These are phyloP conservation scores for Sanghuangporus baumii DNA, from an alignment of 1,284 basidiomycete genomes.

Conservation along the genomic window DNA sequence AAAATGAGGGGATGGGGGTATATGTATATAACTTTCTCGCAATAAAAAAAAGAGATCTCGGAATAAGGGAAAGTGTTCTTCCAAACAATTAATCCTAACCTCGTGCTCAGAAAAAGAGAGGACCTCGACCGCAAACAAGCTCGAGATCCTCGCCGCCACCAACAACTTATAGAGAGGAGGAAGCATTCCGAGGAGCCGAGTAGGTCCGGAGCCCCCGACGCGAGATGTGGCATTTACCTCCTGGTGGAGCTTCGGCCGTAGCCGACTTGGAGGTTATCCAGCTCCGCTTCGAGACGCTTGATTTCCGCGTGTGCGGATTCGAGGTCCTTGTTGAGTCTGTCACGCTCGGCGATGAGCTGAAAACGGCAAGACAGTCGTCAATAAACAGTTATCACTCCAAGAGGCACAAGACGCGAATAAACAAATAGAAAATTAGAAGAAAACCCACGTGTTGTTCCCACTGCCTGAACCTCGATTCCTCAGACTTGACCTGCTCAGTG, in stretches of 20 bases:
- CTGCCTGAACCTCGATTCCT: slow-evolving; percentile 96
- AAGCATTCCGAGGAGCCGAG: neutral
- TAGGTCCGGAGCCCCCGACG: neutral
- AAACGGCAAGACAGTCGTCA: neutral
- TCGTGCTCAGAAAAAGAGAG: too few species aligned
- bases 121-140: too few species aligned
- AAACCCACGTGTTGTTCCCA: slow-evolving; percentile 95
- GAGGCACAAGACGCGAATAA: neutral
- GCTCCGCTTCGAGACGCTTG: slow-evolving; percentile 84
- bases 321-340: slow-evolving; percentile 95
- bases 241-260: slow-evolving; percentile 74
- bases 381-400: neutral
- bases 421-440: neutral
- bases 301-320: slow-evolving; percentile 90
- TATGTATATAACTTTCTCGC: too few species aligned
- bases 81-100: neutral
- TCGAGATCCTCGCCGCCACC: neutral
- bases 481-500: slow-evolving; percentile 99
- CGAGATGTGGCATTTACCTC: slow-evolving; percentile 39
- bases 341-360: slow-evolving; percentile 92
- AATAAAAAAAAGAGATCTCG: too few species aligned
- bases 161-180: neutral
- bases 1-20: neutral
- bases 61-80: neutral
- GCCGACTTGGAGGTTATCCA: slow-evolving; percentile 84